These are phyloP conservation scores for Spergularia marina DNA, from an alignment of 148 eudicot species.

Conservation along the genomic window DNA sequence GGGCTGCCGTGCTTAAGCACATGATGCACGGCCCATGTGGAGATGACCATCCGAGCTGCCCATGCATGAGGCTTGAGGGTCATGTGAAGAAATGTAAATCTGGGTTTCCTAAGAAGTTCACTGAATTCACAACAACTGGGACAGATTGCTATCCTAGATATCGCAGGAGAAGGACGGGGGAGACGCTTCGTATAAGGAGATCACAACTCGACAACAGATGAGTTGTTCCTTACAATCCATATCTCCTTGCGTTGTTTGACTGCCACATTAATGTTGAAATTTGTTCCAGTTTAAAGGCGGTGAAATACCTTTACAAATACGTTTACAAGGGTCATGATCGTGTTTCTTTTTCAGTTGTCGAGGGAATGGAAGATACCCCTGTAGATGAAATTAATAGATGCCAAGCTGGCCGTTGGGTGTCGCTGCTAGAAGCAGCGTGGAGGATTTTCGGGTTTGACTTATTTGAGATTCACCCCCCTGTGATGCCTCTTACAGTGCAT, in stretches of 20 bases:
- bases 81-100: not conserved
- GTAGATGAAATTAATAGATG: no score
- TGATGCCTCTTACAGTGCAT: not conserved
- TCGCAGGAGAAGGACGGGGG: not conserved
- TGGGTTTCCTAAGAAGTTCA: not conserved
- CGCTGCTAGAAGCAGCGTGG: no score
- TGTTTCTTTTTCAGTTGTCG: no score
- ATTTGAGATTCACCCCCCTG: not conserved
- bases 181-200: not conserved
- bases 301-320: not conserved
- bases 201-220: not conserved
- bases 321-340: not conserved
- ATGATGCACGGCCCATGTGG: conserved; percentile 9
- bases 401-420: no score
- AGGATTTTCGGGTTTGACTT: not conserved
- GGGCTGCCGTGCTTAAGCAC: not conserved
- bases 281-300: not conserved
- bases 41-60: not conserved
- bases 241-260: not conserved
- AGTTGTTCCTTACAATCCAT: not conserved
- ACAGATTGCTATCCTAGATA: not conserved
- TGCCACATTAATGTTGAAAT: not conserved
- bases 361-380: no score
- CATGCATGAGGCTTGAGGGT: not conserved
- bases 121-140: not conserved